phyloP scores from a whole-genome alignment of 305 asterid genomes.

The Euphrasia arctica region DNA sequence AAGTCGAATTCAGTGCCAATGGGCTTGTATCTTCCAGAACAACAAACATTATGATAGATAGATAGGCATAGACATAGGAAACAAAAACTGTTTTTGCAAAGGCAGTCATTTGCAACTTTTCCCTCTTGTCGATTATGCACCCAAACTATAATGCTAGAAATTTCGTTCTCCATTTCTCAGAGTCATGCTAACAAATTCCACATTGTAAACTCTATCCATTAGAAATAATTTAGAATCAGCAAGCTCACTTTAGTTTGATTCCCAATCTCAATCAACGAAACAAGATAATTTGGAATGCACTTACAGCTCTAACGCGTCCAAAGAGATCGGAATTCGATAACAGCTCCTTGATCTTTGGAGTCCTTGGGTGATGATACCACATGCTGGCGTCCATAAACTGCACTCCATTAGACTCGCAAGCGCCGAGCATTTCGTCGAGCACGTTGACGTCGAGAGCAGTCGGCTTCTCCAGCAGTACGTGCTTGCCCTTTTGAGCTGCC shows the following conservation, averaged over 20 bases:
- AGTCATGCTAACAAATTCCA: neutral
- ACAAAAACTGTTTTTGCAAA: no score
- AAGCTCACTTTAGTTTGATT: neutral
- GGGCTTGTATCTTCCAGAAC: neutral
- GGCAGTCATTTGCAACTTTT: neutral
- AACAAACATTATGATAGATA: neutral
- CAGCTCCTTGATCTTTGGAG: constrained; percentile 57
- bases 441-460: constrained; percentile 57
- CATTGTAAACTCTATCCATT: no score
- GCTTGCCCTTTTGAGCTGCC: constrained; percentile 71
- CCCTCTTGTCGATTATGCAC: neutral
- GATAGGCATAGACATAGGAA: no score
- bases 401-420: constrained; percentile 56
- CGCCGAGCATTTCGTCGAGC: constrained; percentile 55
- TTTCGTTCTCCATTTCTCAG: neutral
- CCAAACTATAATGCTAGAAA: neutral
- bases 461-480: constrained; percentile 74
- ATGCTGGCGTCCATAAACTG: constrained; percentile 92
- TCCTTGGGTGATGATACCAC: constrained; percentile 96
- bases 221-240: neutral
- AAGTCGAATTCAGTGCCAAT: neutral
- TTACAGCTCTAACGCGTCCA: constrained; percentile 60
- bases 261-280: no score
- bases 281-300: constrained; percentile 15
- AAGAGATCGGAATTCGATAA: constrained; percentile 40